Percentiles rank a stretch among this genome's conserved stretches.
These are phyloP conservation scores for Linaria vulgaris DNA, from an alignment of 257 asterid genomes.

Conservation along the genomic window DNA sequence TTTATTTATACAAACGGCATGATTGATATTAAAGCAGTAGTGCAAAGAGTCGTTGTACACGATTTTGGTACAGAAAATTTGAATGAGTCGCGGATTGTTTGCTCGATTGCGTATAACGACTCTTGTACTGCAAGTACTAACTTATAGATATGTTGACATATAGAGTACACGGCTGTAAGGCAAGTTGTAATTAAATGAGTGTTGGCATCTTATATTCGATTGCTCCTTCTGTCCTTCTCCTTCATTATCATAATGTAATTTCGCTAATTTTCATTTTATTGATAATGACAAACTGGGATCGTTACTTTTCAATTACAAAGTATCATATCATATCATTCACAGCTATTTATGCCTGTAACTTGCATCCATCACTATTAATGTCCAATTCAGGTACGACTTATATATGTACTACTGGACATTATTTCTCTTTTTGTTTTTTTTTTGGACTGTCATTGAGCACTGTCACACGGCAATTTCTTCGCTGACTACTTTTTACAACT, in stretches of 20 bases:
- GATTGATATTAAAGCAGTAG: no score
- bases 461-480: no score
- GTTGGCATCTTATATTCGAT: slow-evolving; percentile 6
- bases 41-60: no score
- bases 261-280: slow-evolving; percentile 1
- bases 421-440: neutral
- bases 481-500: no score
- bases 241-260: slow-evolving; percentile 6
- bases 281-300: neutral
- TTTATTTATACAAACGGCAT: no score
- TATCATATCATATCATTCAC: neutral
- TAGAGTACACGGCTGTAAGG: neutral
- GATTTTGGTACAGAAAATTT: no score
- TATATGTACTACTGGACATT: slow-evolving; percentile 2
- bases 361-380: neutral
- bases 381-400: neutral
- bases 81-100: neutral
- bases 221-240: neutral
- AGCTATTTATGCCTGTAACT: neutral
- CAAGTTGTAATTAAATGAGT: neutral
- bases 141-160: no score
- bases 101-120: neutral
- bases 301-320: slow-evolving; percentile 11
- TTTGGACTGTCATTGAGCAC: neutral
- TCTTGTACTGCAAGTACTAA: slow-evolving; percentile 1